Evolutionary conservation across 2,329 filamentous ascomycete species (phyloP).

Genomic region (Lasiodiplodia sp.): DNA sequence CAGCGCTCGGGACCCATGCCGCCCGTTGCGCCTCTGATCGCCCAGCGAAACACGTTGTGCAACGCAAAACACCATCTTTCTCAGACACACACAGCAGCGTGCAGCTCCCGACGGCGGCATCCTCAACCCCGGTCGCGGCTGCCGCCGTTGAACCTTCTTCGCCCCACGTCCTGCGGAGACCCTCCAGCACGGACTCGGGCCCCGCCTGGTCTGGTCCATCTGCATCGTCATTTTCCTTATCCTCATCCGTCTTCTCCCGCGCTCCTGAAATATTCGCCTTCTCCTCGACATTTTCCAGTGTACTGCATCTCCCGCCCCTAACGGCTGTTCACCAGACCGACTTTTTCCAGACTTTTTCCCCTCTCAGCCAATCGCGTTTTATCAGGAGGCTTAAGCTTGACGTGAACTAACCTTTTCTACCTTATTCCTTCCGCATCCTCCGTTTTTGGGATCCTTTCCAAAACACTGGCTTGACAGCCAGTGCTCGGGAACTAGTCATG

Average conservation of each 20-base stretch:
- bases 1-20: slow-evolving; percentile 1
- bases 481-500: not conserved
- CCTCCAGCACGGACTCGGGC: slow-evolving; percentile 1
- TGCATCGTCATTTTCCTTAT: not conserved
- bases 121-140: slow-evolving; percentile 15
- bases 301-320: not conserved
- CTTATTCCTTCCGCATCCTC: slow-evolving; percentile 7
- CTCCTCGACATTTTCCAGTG: not conserved
- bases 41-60: slow-evolving; percentile 14
- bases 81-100: not conserved
- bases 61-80: slow-evolving; percentile 19
- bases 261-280: slow-evolving; percentile 8
- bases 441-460: not conserved
- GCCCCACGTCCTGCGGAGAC: slow-evolving; percentile 12
- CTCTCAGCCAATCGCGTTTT: slow-evolving; percentile 1
- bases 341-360: not conserved
- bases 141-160: slow-evolving; percentile 28
- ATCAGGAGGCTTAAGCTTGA: slow-evolving; percentile 6
- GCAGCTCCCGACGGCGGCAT: slow-evolving; percentile 9
- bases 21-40: not conserved
- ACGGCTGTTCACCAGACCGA: not conserved
- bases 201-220: not conserved
- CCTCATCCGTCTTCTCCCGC: slow-evolving; percentile 12
- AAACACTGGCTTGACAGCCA: slow-evolving; percentile 24
- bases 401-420: not conserved